phyloP scores from a whole-genome alignment of 2,329 filamentous ascomycete genomes.

The Epichloe sibirici region DNA sequence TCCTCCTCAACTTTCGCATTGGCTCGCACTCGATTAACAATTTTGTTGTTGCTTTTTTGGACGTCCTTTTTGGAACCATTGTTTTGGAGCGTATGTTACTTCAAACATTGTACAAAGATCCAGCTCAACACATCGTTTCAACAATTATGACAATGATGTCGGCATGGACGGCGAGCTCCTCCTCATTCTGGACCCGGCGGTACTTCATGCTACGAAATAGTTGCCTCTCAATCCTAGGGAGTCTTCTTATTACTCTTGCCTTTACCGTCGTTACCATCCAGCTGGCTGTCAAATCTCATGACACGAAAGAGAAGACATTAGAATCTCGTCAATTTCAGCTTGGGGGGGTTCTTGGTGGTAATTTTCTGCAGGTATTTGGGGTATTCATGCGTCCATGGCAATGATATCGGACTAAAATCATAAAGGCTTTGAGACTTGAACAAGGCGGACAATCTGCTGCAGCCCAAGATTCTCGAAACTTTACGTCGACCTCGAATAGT shows the following conservation, averaged over 20 bases:
- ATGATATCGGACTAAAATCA: background rate
- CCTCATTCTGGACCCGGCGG: background rate
- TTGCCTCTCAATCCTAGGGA: background rate
- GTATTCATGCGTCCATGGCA: background rate
- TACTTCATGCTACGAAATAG: background rate
- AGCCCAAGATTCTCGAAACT: background rate
- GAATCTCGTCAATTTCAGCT: slow-evolving; percentile 15
- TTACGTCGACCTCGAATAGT: background rate
- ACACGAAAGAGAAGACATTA: background rate
- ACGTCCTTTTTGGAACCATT: slow-evolving; percentile 8
- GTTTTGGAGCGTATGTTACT: slow-evolving; percentile 15
- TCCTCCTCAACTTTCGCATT: background rate
- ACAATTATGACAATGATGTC: background rate
- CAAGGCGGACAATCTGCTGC: background rate
- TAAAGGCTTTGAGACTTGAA: background rate
- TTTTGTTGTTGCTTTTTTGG: slow-evolving; percentile 1
- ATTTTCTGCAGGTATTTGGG: slow-evolving; percentile 8
- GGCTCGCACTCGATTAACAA: background rate
- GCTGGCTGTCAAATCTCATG: background rate
- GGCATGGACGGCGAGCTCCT: background rate
- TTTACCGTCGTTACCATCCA: slow-evolving; percentile 5
- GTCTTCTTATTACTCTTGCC: slow-evolving; percentile 4
- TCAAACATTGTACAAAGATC: background rate
- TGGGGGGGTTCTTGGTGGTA: slow-evolving; percentile 9
- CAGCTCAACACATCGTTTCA: background rate